Evolutionary conservation across 768 basidiomycete genomes (phyloP), one percentile per base, ranked within the genome.

Genomic region (Leccinum boreale): DNA sequence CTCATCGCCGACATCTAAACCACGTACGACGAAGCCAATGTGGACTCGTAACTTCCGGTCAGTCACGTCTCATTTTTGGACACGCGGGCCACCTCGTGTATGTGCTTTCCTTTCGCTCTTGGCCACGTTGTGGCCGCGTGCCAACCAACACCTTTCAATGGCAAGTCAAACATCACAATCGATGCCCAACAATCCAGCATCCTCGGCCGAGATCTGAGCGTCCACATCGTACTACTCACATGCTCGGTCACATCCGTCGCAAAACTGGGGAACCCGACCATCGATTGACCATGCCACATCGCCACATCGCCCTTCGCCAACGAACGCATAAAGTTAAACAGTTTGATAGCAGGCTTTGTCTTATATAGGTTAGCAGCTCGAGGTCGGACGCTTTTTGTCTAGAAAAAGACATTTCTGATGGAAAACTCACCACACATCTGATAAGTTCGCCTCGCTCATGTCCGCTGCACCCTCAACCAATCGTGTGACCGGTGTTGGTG

Each of bases 141-240:
- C 19, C 12, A 35, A 24, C 31, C 21, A 21, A 15, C 26, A 19
- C 23, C 39, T 33, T 24, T 50, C 28, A 52, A 50, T 33, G 42
- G 12, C 44, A 15, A 46, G 45, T 21, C 35, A 21, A 73, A 65
- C 58, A 73, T 66, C 19, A 67, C 68, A 11, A 53, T 57, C 15
- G 58, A 64, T 39, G 57, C 69, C 77, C 77, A 78, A 55, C 79
- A 4, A 10, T 65, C 66, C 3, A 79, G 57, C 75, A 47, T 77
- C 71, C 0, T 51, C 56, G 1, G 58, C 56, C 9, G 60, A 67
- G 6, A 78, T 24, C 62, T 58, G 3, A 77, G 58, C 1, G 49
- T 50, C 21, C 60, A 65, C 64, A 81, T 71, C 9, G 73, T 74
- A 53, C 59, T 47, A 58, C 79, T 78, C 51, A 73, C 56, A 2